Evolutionary conservation across 1,139 yeast species (phyloP).

Genomic region (Geotrichum australiense): DNA sequence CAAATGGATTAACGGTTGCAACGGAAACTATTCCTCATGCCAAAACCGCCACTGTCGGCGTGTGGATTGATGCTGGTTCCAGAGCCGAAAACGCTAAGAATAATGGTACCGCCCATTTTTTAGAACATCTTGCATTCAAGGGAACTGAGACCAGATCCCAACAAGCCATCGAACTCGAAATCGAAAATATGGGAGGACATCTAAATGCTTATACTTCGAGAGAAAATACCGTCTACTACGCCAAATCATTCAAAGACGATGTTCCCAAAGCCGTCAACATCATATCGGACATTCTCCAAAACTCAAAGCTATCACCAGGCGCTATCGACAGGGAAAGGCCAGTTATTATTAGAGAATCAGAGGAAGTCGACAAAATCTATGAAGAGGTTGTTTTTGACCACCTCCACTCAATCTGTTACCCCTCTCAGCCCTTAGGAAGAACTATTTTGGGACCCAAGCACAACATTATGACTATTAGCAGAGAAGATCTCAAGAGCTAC

Average conservation of each 20-base stretch:
- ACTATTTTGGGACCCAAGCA: slow-evolving; percentile 96
- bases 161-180: slow-evolving; percentile 77
- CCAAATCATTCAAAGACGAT: slow-evolving; percentile 75
- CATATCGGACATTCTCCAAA: slow-evolving; percentile 79
- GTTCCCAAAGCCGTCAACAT: slow-evolving; percentile 84
- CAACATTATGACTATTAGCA: slow-evolving; percentile 71
- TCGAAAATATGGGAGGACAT: slow-evolving; percentile 94
- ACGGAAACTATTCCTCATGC: slow-evolving; percentile 83
- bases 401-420: slow-evolving; percentile 85
- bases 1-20: slow-evolving; percentile 91
- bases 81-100: slow-evolving; percentile 80
- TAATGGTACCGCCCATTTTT: slow-evolving; percentile 95
- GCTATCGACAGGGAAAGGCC: slow-evolving; percentile 96
- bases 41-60: slow-evolving; percentile 93
- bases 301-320: slow-evolving; percentile 67
- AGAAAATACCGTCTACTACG: slow-evolving; percentile 95
- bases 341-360: slow-evolving; percentile 91
- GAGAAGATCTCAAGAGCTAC: slow-evolving; percentile 69
- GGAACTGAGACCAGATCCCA: slow-evolving; percentile 86
- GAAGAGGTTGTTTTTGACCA: slow-evolving; percentile 98
- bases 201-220: slow-evolving; percentile 95
- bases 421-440: slow-evolving; percentile 88
- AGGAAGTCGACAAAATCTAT: slow-evolving; percentile 96
- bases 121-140: slow-evolving; percentile 93
- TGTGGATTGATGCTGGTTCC: slow-evolving; percentile 97